Base-by-base conservation (phyloP, 768 basidiomycete species). In the Flagelloscypha sp. region DNA sequence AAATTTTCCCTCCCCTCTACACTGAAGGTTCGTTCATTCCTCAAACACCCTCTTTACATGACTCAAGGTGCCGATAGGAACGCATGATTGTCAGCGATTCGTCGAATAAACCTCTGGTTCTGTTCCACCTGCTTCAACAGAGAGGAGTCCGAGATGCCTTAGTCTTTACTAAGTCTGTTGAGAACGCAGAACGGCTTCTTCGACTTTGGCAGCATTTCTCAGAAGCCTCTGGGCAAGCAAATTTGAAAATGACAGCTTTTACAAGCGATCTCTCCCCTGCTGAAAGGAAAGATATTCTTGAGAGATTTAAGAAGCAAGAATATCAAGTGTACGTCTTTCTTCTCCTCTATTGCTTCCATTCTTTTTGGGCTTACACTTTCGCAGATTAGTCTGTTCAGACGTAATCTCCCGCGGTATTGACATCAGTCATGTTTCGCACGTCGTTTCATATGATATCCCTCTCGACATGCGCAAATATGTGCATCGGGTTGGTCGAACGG, bases 381-480 rank as follows among this genome's bases (percentile, higher is more conserved):
- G 13, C 38, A 97, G 94, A 39, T 66, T 99, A 13, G 72, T 99
- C n/a, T 95, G 90, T 54, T 97, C 94, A 2, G 95, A 98, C 60
- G 66, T 99, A 7, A 85, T 98, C 40, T 87, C 94, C 3, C 79
- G 95, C 38, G 95, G 95, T 8, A 90, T 97, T 41, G 94, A 98
- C 50, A 85, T 99, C 38, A 84, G 79, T 39, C 78, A 88, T 44
- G 88, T 98, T 22, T 75, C 80, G 3, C 86, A 95, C 56, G 94
- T 99, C 20, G 75, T 99, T 30, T 92, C 83, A 50, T 98, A 99
- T 55, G 95, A 99, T 53, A 80, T 77, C 2, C 93, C 95, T 7
- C 72, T 95, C n/a, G 95, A 98, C 55, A 92, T 97, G 76, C 74
- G 89, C 33, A 98, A 98, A 56, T 99, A 99, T 51, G 87, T 99